A percentile compares a stretch with the other conserved stretches of the same genome.
Conservation (phyloP, 176 grass and related monocot genomes). For the Triticum dicoccoides region DNA sequence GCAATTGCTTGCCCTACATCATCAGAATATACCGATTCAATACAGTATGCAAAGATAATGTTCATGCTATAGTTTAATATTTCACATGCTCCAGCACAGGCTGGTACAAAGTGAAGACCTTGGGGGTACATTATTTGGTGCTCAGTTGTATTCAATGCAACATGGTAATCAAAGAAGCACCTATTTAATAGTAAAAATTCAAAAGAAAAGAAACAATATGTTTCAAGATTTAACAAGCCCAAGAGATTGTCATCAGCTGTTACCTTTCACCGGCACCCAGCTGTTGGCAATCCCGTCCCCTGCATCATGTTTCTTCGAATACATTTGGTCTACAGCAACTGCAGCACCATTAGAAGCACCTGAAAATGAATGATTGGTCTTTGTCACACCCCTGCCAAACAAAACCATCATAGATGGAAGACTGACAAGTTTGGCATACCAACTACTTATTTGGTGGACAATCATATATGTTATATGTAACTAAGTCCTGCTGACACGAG, state of each 20-base stretch:
- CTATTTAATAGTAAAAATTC: not conserved
- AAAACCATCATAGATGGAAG: conserved; percentile 28
- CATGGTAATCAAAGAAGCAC: not conserved
- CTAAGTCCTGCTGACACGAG: not conserved
- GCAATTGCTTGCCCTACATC: conserved; percentile 32
- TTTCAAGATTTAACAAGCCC: not conserved
- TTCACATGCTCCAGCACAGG: not conserved
- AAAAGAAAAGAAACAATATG: not conserved
- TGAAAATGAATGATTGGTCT: conserved; percentile 12
- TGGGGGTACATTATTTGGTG: conserved; percentile 12
- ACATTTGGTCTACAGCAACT: conserved; percentile 39
- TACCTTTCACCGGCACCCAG: conserved; percentile 42
- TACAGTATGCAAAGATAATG: not conserved
- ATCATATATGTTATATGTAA: not conserved
- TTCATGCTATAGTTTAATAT: not conserved
- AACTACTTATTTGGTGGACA: conserved; percentile 3
- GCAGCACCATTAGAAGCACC: conserved; percentile 32
- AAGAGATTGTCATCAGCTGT: not conserved
- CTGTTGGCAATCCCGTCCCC: conserved; percentile 21
- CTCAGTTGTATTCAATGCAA: not conserved
- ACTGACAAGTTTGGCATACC: not conserved
- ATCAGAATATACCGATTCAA: conserved; percentile 8
- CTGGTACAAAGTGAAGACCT: conserved; percentile 7
- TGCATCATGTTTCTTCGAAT: conserved; percentile 41
- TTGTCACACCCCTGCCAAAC: conserved; percentile 19